phyloP scores from a whole-genome alignment of 345 rosid species.

The Barbarea vulgaris region DNA sequence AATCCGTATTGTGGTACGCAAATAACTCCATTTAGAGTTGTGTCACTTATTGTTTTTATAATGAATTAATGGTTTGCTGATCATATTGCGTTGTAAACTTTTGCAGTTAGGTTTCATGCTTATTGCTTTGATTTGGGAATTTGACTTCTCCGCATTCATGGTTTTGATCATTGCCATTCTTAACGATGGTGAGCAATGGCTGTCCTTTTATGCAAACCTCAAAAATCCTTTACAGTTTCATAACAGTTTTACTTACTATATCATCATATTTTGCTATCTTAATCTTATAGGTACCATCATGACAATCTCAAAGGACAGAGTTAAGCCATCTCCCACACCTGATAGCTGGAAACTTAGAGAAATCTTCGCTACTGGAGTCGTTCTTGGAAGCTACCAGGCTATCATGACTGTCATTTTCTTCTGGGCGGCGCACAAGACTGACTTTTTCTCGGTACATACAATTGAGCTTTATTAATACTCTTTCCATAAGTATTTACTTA shows the following conservation, averaged over 20 bases:
- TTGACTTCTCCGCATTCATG: constrained; percentile 96
- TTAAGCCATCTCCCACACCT: constrained; percentile 93
- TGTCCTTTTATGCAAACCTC: neutral
- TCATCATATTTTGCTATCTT: neutral
- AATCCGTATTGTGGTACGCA: constrained; percentile 64
- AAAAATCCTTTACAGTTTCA: neutral
- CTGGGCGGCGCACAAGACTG: constrained; percentile 64
- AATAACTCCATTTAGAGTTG: neutral
- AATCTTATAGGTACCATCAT: constrained; percentile 72
- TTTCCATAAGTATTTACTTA: neutral
- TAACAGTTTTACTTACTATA: neutral
- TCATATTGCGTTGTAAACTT: neutral
- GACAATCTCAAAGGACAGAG: constrained; percentile 94
- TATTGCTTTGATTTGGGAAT: constrained; percentile 85
- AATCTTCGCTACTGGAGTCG: constrained; percentile 85
- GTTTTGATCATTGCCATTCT: constrained; percentile 91
- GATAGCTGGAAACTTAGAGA: constrained; percentile 94
- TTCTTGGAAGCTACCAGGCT: constrained; percentile 81
- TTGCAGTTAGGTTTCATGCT: constrained; percentile 78
- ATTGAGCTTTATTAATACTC: neutral
- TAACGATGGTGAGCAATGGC: constrained; percentile 82
- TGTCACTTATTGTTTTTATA: neutral
- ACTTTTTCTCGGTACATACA: constrained; percentile 67
- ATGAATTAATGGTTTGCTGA: neutral
- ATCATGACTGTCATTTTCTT: constrained; percentile 90